Evolutionary conservation across 2,329 filamentous ascomycete genomes (phyloP).

Genomic region (Fusarium oxysporum): DNA sequence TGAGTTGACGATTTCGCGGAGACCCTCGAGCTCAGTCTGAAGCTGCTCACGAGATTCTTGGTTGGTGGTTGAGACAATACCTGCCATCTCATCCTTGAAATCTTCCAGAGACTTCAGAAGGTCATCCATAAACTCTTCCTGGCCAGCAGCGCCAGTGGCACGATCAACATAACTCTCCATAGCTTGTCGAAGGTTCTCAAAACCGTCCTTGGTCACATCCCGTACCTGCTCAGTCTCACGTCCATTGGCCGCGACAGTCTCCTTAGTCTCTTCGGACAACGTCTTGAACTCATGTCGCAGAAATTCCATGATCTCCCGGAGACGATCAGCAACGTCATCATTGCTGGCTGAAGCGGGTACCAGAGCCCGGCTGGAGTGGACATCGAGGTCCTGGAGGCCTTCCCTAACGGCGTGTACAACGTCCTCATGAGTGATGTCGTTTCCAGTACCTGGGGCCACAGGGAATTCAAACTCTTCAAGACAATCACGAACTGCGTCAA

Average conservation of each 20-base stretch:
- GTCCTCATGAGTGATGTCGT: conserved; percentile 68
- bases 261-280: conserved; percentile 74
- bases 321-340: conserved; percentile 64
- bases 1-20: conserved; percentile 81
- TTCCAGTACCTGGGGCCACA: conserved; percentile 66
- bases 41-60: conserved; percentile 71
- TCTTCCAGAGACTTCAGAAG: conserved; percentile 74
- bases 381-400: conserved; percentile 64
- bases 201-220: conserved; percentile 86
- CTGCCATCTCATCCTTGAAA: conserved; percentile 74
- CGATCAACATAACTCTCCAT: conserved; percentile 86
- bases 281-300: conserved; percentile 70
- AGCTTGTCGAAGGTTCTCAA: conserved; percentile 82
- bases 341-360: conserved; percentile 55
- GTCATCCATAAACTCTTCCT: conserved; percentile 82
- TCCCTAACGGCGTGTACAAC: conserved; percentile 73
- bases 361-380: conserved; percentile 55
- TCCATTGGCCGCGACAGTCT: conserved; percentile 82
- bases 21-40: conserved; percentile 83
- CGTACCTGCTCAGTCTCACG: conserved; percentile 89
- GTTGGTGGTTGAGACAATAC: conserved; percentile 64
- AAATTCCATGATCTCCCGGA: conserved; percentile 73
- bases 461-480: conserved; percentile 87
- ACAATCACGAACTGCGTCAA: conserved; percentile 86
- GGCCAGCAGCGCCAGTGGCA: conserved; percentile 73